phyloP scores from a whole-genome alignment of 2,329 filamentous ascomycete genomes.

The Aspergillus versicolor region DNA sequence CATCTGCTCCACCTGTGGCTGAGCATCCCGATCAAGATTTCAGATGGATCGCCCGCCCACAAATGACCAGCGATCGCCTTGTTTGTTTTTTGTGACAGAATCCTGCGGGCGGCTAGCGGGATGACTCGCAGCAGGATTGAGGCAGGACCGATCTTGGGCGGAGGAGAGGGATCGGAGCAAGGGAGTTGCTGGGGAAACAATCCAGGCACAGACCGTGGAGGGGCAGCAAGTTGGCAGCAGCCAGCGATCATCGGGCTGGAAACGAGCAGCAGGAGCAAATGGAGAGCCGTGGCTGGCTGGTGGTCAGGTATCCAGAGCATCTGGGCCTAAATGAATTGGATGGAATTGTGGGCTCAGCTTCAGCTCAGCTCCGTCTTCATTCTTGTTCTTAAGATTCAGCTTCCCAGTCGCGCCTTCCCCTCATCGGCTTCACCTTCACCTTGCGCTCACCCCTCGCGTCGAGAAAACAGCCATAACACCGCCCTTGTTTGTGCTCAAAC shows the following conservation, averaged over 20 bases:
- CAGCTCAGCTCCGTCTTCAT: conserved; percentile 2
- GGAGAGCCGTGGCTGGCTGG: not conserved
- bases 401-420: conserved; percentile 1
- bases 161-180: conserved; percentile 13
- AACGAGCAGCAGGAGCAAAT: not conserved
- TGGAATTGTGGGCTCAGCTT: conserved; percentile 2
- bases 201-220: conserved; percentile 6
- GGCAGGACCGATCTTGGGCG: not conserved
- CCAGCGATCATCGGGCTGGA: not conserved
- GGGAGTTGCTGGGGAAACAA: conserved; percentile 25
- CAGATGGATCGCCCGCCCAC: not conserved
- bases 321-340: not conserved
- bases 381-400: not conserved
- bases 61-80: not conserved
- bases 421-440: not conserved
- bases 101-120: not conserved
- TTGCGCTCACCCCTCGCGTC: conserved; percentile 2
- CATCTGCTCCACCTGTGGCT: not conserved
- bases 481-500: not conserved
- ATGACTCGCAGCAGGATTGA: conserved; percentile 12
- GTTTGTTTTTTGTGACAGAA: not conserved
- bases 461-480: not conserved
- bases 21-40: not conserved
- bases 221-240: conserved; percentile 4
- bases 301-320: not conserved